Base-by-base conservation (phyloP, 2,329 filamentous ascomycete genomes). In the Aureobasidium sp. region DNA sequence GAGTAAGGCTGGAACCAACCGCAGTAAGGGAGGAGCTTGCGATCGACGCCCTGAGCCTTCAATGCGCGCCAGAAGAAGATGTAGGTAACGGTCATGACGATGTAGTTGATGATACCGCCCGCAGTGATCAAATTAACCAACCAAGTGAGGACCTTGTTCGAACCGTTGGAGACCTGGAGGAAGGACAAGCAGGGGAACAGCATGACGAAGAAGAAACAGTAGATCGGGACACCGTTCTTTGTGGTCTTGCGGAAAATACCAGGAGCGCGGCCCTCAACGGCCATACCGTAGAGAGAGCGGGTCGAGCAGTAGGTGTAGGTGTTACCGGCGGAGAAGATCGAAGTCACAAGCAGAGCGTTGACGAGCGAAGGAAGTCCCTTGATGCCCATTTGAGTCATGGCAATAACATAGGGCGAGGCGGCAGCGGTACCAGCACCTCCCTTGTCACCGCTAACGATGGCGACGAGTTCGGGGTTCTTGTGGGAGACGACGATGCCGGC, bases 11-110 rank as follows among this genome's bases (percentile, higher is more conserved):
- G 83, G 66, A 73, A 68, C 61, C 66, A 80, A 15, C 82, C 85
- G 41, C 71, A 77, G 74, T 87, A 87, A 0, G 85, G 83, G 26
- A 86, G 73, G 0, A 72, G 73, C 13, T 69, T 74, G 63, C 85
- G 82, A 70, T 82, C 78, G 47, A 83, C 50, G 1, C 77, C 77
- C 66, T 83, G 81, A 0, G 74, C 79, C 67, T 79, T 76, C 67
- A 75, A 75, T 4, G 83, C 83, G 51, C 77, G 76, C 74, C 83
- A 80, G 76, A 84, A 86, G 68, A 74, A 79, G 63, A 85, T 76
- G 71, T 83, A 86, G n/a, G 82, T 86, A 27, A 80, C 70, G 50
- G 75, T 76, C 75, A 85, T 85, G 70, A 82, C 77, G 64, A 87
- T 79, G 72, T 84, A 87, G 74, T 86, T 83, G 71, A 87, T 85